Evolutionary conservation across 257 asterid genomes (phyloP), one percentile per base, ranked within the genome.

Genomic region (Nemophila menziesii): DNA sequence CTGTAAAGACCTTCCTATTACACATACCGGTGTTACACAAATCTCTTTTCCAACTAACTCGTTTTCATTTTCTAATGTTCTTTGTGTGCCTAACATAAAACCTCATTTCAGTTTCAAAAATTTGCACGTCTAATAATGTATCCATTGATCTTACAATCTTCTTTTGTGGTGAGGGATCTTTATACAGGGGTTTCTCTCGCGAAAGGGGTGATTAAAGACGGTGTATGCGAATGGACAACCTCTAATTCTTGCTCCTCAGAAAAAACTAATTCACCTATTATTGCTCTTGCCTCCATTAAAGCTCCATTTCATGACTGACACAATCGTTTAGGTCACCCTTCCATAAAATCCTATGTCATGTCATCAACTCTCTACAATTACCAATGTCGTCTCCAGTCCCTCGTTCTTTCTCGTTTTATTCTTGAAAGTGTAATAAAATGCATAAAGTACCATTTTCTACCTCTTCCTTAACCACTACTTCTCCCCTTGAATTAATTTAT

Each of bases 111-210:
- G 14, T 43, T 5, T 21, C 44, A 33, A 34, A 52, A 33, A 17
- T 61, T 8, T 46, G 52, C n/a, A 5, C 16, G 1, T 4, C 51
- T 34, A 55, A 55, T 24, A 5, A 37, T 16, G 22, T 44, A n/a
- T 48, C 23, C 10, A n/a, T 62, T 38, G 56, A 43, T 51, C 16
- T 51, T 51, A 14, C 41, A 47, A 0, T 9, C 15, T 33, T 7
- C 20, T 12, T 62, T 55, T 49, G 13, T 4, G 10, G 58, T 62
- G 42, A 62, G 55, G 58, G 68, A 55, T 18, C 43, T 19, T 1
- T 9, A 1, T 14, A 48, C 41, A 33, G 33, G 58, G n/a, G 58
- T 8, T 18, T 5, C 17, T 18, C 13, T 21, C 11, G 1, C 5
- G 14, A 0, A 7, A 39, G 17, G 57, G 38, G 0, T 3, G 10